Evolutionary conservation across 75 land plant species (phyloP).

Genomic region (Pseudotsuga menziesii): DNA sequence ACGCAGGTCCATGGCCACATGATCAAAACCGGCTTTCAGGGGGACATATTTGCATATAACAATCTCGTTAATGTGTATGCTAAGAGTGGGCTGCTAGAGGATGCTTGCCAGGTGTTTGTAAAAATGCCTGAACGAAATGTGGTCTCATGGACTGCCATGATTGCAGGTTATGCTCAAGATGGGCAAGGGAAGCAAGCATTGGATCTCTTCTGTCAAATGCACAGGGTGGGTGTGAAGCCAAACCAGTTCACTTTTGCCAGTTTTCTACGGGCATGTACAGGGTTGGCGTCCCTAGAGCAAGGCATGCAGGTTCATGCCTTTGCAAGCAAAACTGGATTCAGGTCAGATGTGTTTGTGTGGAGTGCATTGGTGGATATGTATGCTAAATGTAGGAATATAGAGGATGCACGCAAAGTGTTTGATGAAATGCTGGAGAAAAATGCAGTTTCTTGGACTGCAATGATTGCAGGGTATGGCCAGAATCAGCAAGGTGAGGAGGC

Average conservation of each 20-base stretch:
- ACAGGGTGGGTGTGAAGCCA: slow-evolving; percentile 19
- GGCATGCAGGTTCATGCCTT: slow-evolving; percentile 41
- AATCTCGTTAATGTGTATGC: slow-evolving; percentile 19
- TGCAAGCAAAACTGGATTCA: slow-evolving; percentile 24
- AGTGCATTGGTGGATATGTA: slow-evolving; percentile 62
- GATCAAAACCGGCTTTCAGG: not conserved
- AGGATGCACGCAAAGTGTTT: slow-evolving; percentile 37
- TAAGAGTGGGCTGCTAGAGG: slow-evolving; percentile 27
- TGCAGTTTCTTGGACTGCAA: slow-evolving; percentile 53
- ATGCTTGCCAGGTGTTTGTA: slow-evolving; percentile 30
- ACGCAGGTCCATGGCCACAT: not conserved
- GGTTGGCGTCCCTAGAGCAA: slow-evolving; percentile 14
- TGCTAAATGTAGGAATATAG: slow-evolving; percentile 32
- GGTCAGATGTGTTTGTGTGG: slow-evolving; percentile 30
- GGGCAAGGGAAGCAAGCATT: slow-evolving; percentile 31
- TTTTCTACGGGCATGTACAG: slow-evolving; percentile 36
- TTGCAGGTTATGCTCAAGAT: slow-evolving; percentile 38
- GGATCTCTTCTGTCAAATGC: slow-evolving; percentile 35
- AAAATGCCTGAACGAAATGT: slow-evolving; percentile 32
- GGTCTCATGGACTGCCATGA: slow-evolving; percentile 59
- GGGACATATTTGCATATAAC: not conserved
- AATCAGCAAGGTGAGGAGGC: slow-evolving; percentile 6
- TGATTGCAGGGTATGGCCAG: slow-evolving; percentile 16
- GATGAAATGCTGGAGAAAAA: slow-evolving; percentile 27
- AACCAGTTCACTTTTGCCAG: slow-evolving; percentile 37